Evolutionary conservation across 768 basidiomycete genomes (phyloP), one percentile per base, ranked within the genome.

Genomic region (Amanita fuliginea): DNA sequence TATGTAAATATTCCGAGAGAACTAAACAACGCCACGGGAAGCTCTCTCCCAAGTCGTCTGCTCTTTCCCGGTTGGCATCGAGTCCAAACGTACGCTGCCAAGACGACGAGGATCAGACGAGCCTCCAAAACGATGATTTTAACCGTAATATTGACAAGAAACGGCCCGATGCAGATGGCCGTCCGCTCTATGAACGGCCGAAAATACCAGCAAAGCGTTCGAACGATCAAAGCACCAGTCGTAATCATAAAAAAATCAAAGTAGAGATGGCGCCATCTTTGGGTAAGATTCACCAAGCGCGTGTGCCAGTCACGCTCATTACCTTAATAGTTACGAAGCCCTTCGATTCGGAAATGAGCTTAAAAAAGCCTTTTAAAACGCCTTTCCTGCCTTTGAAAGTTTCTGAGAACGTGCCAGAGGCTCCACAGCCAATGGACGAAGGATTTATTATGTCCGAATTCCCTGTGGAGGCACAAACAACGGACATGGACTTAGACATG

Each of bases 1-100:
- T 88, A 3, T 91, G 89, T 67, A 87, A 84, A 63, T 79, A 80
- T 54, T 83, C 86, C 0, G 80, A 81, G 19, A 88, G 81, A 65
- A 75, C 78, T 0, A 70, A 61, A 46, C 65, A 60, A 2, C 72
- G 73, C 22, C 72, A 75, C 49, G 58, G 54, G 21, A 73, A 71
- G n/a, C 68, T 89, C 3, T 75, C 79, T 0, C 61, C 69, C 1
- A 56, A 59, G 40, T 64, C 66, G 51, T 54, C 56, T 48, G 66
- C 62, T n/a, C 49, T 49, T 3, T 55, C 57, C 6, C 61, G 62
- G 46, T 53, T 59, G 10, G 48, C 42, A 21, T 48, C 54, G 10
- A 55, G 52, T 13, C 37, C 50, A 5, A 53, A 55, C 28, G 54
- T 45, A 11, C 21, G 36, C 30, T 33, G 45, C 30, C 54, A 55